These are phyloP conservation scores for Fusarium sp. DNA, from an alignment of 2,329 filamentous ascomycete genomes.

Conservation along the genomic window DNA sequence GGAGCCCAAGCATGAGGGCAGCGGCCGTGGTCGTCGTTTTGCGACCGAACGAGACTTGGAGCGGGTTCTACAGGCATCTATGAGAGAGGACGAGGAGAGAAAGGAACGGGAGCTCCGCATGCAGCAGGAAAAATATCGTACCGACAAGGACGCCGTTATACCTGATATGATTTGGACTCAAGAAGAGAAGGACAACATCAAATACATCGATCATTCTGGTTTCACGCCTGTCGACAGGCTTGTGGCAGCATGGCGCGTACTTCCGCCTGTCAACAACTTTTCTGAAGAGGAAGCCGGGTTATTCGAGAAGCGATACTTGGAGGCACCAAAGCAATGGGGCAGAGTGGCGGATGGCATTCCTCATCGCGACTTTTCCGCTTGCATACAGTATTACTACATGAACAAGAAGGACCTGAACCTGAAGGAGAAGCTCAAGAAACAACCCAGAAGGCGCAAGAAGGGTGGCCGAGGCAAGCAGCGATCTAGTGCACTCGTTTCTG, in stretches of 20 bases:
- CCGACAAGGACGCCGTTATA: conserved; percentile 80
- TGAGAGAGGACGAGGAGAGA: conserved; percentile 76
- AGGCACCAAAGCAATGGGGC: conserved; percentile 85
- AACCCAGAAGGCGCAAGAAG: conserved; percentile 69
- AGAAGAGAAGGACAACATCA: conserved; percentile 67
- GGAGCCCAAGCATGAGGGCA: conserved; percentile 68
- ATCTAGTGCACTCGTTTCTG: conserved; percentile 74
- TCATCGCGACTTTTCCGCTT: conserved; percentile 78
- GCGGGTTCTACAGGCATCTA: conserved; percentile 77
- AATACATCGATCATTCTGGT: conserved; percentile 75
- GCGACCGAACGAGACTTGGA: conserved; percentile 81
- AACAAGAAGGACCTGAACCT: conserved; percentile 81
- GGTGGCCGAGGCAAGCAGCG: conserved; percentile 66
- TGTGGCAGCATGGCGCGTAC: conserved; percentile 76
- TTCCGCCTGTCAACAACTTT: conserved; percentile 81
- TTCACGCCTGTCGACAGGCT: conserved; percentile 73
- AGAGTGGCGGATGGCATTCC: conserved; percentile 77
- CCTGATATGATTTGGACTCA: conserved; percentile 76
- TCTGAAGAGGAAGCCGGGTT: conserved; percentile 75
- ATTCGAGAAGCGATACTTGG: conserved; percentile 81
- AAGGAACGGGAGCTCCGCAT: conserved; percentile 74
- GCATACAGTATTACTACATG: conserved; percentile 88
- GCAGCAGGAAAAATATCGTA: conserved; percentile 77
- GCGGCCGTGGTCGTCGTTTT: conserved; percentile 67
- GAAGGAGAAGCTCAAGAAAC: conserved; percentile 79